A percentile compares a stretch with the other conserved stretches of the same genome.
Conservation (phyloP, 768 basidiomycete species). For the Auriscalpium vulgare region DNA sequence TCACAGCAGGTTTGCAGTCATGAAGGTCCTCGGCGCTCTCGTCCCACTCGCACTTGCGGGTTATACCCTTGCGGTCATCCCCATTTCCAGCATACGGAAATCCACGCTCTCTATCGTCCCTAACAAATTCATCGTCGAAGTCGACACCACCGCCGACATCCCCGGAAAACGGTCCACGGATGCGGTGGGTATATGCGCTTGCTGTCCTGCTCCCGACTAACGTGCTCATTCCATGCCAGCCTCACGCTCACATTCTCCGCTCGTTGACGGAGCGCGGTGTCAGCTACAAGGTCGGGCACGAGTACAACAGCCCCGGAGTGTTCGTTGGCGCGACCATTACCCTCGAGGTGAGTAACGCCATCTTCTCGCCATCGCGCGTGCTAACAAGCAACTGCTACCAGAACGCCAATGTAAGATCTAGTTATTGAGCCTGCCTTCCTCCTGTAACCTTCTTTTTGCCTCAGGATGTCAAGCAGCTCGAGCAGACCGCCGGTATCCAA, state of each 20-base stretch:
- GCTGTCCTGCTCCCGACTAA: neutral
- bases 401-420: too few species aligned
- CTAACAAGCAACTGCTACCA: too few species aligned
- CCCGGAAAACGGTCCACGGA: neutral
- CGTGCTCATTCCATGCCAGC: neutral
- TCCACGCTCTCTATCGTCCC: neutral
- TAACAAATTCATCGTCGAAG: neutral
- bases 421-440: too few species aligned
- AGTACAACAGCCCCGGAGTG: neutral
- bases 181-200: neutral
- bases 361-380: too few species aligned
- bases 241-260: neutral
- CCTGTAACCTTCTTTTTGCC: too few species aligned
- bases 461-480: slow-evolving; percentile 41
- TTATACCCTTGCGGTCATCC: neutral
- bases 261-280: neutral
- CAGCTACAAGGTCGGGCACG: neutral
- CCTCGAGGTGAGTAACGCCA: slow-evolving; percentile 38
- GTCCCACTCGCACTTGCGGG: neutral
- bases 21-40: neutral
- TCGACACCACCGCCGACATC: neutral
- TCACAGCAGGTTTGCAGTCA: neutral
- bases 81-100: neutral
- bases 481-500: slow-evolving; percentile 38
- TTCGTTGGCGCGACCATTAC: neutral